Evolutionary conservation across 208 protist genomes (phyloP).

Genomic region (Leptomonas pyrrhocoris): DNA sequence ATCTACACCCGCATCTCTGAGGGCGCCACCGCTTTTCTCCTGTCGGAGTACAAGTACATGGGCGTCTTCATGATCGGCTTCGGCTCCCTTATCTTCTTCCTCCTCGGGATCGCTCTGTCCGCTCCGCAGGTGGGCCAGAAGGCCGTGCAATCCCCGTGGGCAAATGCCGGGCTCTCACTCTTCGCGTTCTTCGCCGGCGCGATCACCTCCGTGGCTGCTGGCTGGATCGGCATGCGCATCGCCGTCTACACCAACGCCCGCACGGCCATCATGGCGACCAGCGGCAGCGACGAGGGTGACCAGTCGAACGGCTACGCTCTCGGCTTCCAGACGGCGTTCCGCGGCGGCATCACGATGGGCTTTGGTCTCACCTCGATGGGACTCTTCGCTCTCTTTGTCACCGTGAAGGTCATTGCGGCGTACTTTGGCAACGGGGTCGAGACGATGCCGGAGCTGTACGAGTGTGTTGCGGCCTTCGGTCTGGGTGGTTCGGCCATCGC

Average conservation of each 20-base stretch:
- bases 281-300: conserved; percentile 56
- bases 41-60: conserved; percentile 90
- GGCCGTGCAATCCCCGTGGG: conserved; percentile 45
- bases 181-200: conserved; percentile 78
- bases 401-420: conserved; percentile 59
- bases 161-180: conserved; percentile 64
- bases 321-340: conserved; percentile 87
- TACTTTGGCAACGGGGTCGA: conserved; percentile 61
- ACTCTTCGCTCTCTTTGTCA: conserved; percentile 77
- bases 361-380: conserved; percentile 87
- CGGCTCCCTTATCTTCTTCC: conserved; percentile 72
- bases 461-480: conserved; percentile 93
- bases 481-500: conserved; percentile 96
- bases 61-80: conserved; percentile 79
- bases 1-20: conserved; percentile 82
- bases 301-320: conserved; percentile 54
- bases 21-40: conserved; percentile 80
- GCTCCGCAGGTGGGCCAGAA: conserved; percentile 41
- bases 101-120: conserved; percentile 72
- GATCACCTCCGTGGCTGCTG: conserved; percentile 77
- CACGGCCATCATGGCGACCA: conserved; percentile 82
- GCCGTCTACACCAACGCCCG: conserved; percentile 89
- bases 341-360: conserved; percentile 89
- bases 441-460: conserved; percentile 64
- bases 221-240: conserved; percentile 92